phyloP scores from a whole-genome alignment of 1,284 basidiomycete genomes.

The Pseudozyma sp. region DNA sequence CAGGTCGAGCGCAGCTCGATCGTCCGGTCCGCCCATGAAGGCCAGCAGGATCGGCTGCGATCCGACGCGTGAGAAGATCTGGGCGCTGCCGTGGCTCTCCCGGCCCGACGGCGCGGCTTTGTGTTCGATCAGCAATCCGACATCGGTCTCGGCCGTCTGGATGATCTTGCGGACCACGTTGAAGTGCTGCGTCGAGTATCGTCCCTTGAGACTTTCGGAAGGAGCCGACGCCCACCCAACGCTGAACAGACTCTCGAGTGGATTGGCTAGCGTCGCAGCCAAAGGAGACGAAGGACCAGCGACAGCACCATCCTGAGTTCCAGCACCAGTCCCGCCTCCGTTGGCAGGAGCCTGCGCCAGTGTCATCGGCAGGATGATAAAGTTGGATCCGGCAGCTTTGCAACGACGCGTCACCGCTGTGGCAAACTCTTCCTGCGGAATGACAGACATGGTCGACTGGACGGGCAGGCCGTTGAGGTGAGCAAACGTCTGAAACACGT shows the following conservation, averaged over 20 bases:
- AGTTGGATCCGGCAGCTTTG: constrained; percentile 74
- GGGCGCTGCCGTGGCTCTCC: background rate
- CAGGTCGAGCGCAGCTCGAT: constrained; percentile 78
- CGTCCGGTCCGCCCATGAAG: constrained; percentile 92
- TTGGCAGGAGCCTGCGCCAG: constrained; percentile 20
- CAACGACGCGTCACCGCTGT: constrained; percentile 78
- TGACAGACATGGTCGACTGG: constrained; percentile 74
- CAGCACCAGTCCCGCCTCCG: background rate
- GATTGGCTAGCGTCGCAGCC: constrained; percentile 48
- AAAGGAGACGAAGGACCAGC: constrained; percentile 33
- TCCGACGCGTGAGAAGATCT: constrained; percentile 44
- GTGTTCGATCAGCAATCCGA: constrained; percentile 84
- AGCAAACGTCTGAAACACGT: constrained; percentile 84
- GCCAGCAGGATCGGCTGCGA: constrained; percentile 78
- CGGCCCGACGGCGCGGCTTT: constrained; percentile 69
- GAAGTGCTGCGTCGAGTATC: constrained; percentile 69
- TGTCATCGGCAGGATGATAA: constrained; percentile 86
- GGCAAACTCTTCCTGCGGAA: constrained; percentile 79
- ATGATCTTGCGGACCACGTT: constrained; percentile 84
- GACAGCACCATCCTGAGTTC: constrained; percentile 11
- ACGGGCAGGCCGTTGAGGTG: constrained; percentile 79
- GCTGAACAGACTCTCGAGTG: constrained; percentile 57
- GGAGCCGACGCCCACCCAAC: constrained; percentile 33
- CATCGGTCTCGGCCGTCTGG: constrained; percentile 71
- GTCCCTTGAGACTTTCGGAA: constrained; percentile 22